phyloP scores from a whole-genome alignment of 257 asterid species.

The Nicotiana knightiana region DNA sequence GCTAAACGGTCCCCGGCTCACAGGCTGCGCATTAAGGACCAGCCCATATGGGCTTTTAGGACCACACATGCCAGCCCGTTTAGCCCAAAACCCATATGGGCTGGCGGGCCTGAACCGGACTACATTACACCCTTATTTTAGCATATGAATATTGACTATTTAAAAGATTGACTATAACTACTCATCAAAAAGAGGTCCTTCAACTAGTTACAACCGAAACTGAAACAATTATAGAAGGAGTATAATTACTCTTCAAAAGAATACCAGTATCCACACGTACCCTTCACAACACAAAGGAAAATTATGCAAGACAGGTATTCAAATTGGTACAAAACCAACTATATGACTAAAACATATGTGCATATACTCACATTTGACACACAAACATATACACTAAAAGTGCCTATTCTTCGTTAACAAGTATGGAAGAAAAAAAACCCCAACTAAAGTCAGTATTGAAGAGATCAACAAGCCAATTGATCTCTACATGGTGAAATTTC shows the following conservation, averaged over 20 bases:
- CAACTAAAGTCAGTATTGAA: background rate
- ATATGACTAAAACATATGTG: background rate
- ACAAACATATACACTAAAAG: background rate
- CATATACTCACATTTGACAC: background rate
- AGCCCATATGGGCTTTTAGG: too few relatives aligned
- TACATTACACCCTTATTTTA: background rate
- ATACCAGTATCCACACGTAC: background rate
- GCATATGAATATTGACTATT: background rate
- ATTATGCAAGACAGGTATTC: background rate
- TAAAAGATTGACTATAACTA: background rate
- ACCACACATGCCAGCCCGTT: too few relatives aligned
- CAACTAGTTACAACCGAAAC: background rate
- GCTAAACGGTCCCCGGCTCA: too few relatives aligned
- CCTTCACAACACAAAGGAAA: background rate
- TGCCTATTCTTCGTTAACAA: background rate
- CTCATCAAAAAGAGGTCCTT: background rate
- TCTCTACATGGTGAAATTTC: constrained; percentile 70
- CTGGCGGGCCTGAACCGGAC: too few relatives aligned
- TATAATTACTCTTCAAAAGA: background rate
- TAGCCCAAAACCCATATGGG: too few relatives aligned
- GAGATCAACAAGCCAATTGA: constrained; percentile 77
- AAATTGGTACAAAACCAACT: background rate
- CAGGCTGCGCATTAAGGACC: too few relatives aligned
- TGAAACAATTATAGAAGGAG: background rate
- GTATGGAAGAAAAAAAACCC: background rate